Conservation (phyloP, 768 basidiomycete species). For the Mycena leptocephala region DNA sequence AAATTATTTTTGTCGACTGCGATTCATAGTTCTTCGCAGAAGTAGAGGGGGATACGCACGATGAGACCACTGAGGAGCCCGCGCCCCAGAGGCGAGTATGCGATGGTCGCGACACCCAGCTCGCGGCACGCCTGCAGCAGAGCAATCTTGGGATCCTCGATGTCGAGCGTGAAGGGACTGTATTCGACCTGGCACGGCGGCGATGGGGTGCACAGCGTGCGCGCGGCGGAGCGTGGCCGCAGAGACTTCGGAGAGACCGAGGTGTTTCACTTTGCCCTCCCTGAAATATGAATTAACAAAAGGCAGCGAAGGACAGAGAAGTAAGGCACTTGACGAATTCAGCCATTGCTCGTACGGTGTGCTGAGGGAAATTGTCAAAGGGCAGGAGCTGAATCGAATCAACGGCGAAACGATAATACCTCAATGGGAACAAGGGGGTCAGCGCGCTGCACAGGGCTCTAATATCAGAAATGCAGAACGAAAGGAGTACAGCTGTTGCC, state of each 20-base stretch:
- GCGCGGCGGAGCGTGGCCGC: conserved; percentile 34
- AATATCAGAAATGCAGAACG: too few relatives aligned
- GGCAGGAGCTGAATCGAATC: too few relatives aligned
- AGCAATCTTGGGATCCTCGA: conserved; percentile 46
- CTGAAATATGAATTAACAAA: conserved; percentile 5
- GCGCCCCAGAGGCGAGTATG: conserved; percentile 58
- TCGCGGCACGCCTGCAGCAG: conserved; percentile 50
- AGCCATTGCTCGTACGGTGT: conserved; percentile 18
- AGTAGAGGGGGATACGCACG: conserved; percentile 31
- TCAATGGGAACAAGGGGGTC: conserved; percentile 34
- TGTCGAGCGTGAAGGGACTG: conserved; percentile 45
- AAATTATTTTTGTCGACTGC: background rate
- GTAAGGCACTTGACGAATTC: conserved; percentile 15
- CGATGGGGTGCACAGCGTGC: conserved; percentile 51
- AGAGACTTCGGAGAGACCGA: conserved; percentile 56
- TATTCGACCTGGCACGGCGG: conserved; percentile 57
- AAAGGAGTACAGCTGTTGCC: background rate
- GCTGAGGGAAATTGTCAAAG: background rate
- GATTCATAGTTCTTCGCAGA: too few relatives aligned
- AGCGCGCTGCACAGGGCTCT: conserved; percentile 4
- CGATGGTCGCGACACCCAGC: conserved; percentile 53
- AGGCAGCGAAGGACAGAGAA: background rate
- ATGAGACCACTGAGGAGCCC: conserved; percentile 56
- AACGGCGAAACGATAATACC: background rate
- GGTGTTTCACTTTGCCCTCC: conserved; percentile 52